Evolutionary conservation across 2,329 filamentous ascomycete species (phyloP).

Genomic region (Aspergillus thermomutatus): DNA sequence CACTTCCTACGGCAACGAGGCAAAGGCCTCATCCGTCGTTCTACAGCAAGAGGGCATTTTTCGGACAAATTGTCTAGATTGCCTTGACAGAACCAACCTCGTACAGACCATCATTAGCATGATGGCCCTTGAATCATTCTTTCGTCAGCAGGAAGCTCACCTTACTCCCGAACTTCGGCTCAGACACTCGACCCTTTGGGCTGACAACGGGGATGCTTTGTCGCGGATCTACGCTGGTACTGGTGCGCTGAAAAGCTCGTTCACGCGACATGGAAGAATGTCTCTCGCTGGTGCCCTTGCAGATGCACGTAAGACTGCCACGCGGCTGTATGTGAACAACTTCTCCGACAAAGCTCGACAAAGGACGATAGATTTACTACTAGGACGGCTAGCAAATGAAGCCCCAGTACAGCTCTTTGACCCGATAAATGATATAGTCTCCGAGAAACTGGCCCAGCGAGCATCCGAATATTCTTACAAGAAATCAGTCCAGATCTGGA

Average conservation of each 20-base stretch:
- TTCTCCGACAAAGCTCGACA: conserved; percentile 91
- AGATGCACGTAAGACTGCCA: conserved; percentile 93
- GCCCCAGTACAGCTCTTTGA: conserved; percentile 82
- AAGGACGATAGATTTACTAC: conserved; percentile 88
- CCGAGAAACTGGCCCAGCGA: conserved; percentile 66
- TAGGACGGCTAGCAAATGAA: conserved; percentile 82
- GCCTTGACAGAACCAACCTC: conserved; percentile 89
- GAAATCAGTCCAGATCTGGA: conserved; percentile 72
- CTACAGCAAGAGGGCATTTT: conserved; percentile 95
- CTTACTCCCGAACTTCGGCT: conserved; percentile 83
- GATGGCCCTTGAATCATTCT: conserved; percentile 84
- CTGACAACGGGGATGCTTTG: conserved; percentile 90
- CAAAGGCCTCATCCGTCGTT: conserved; percentile 58
- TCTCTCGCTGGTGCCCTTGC: conserved; percentile 87
- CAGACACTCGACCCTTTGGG: conserved; percentile 89
- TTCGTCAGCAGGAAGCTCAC: conserved; percentile 67
- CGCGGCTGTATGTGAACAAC: conserved; percentile 94
- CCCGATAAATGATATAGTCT: conserved; percentile 89
- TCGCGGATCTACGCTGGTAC: conserved; percentile 97
- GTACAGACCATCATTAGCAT: conserved; percentile 95
- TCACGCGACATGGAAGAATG: conserved; percentile 93
- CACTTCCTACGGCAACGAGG: conserved; percentile 35
- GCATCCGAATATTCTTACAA: conserved; percentile 70
- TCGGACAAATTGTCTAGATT: conserved; percentile 93
- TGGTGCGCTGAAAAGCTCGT: conserved; percentile 90